Conservation (phyloP, 192 early-diverging fungal species). For the Mycoemilia scoparia region DNA sequence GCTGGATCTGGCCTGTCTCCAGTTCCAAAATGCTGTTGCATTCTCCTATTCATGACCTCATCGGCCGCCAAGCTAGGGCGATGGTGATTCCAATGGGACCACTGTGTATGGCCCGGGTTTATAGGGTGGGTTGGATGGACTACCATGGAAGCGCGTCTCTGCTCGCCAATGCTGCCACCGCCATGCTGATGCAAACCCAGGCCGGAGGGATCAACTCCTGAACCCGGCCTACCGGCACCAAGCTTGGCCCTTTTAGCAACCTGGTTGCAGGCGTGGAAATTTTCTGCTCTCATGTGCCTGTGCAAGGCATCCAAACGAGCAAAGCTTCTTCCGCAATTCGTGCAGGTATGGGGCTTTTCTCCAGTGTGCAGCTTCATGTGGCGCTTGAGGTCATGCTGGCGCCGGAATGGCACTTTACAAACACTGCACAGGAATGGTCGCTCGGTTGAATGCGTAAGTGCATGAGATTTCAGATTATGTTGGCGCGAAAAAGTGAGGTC, state of each 20-base stretch:
- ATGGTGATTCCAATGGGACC: constrained; percentile 25
- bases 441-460: constrained; percentile 53
- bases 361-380: constrained; percentile 67
- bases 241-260: constrained; percentile 32
- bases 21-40: constrained; percentile 28
- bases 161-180: constrained; percentile 13
- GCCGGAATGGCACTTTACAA: constrained; percentile 64
- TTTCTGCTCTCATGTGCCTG: constrained; percentile 46
- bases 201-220: too few species aligned
- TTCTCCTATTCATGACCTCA: constrained; percentile 25
- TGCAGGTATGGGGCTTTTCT: constrained; percentile 53
- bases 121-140: too few species aligned
- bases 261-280: constrained; percentile 35
- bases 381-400: constrained; percentile 83
- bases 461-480: constrained; percentile 62
- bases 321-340: constrained; percentile 59
- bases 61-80: constrained; percentile 30
- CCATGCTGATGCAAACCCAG: constrained; percentile 16
- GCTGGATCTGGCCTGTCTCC: too few species aligned
- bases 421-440: constrained; percentile 46
- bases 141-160: constrained; percentile 1
- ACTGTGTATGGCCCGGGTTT: too few species aligned
- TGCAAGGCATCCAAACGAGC: constrained; percentile 65
- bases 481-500: constrained; percentile 51
- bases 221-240: constrained; percentile 5